phyloP scores from a whole-genome alignment of 495 filamentous ascomycete genomes.

The Annulohypoxylon nitens region DNA sequence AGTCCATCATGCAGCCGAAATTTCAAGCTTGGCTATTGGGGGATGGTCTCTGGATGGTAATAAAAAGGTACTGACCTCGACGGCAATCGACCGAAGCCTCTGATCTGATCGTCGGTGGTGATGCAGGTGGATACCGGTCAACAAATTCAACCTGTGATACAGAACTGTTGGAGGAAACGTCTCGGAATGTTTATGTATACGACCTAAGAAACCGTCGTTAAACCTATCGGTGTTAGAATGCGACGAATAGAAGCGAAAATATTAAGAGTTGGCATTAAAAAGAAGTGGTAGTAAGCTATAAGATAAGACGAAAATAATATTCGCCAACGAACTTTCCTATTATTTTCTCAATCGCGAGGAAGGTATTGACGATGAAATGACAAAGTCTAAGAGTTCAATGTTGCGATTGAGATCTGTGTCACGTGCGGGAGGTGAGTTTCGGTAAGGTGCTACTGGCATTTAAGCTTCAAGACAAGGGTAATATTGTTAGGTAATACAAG shows the following conservation, averaged over 20 bases:
- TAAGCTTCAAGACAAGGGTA: background rate
- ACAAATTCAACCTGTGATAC: constrained; percentile 34
- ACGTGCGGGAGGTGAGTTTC: constrained; percentile 35
- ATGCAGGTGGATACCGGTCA: constrained; percentile 44
- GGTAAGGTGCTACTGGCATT: constrained; percentile 16
- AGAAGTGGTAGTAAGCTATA: constrained; percentile 9
- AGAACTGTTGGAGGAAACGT: constrained; percentile 29
- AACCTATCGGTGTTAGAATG: constrained; percentile 2
- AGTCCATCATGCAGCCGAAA: constrained; percentile 31
- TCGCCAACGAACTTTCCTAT: constrained; percentile 4
- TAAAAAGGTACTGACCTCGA: constrained; percentile 19
- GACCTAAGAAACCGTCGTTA: constrained; percentile 13
- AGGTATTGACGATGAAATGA: constrained; percentile 37
- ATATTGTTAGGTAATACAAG: background rate
- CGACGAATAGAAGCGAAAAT: constrained; percentile 11
- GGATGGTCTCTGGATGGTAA: background rate
- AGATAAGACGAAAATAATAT: constrained; percentile 16
- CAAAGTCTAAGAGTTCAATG: constrained; percentile 25
- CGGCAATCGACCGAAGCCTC: constrained; percentile 14
- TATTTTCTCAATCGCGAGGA: constrained; percentile 14
- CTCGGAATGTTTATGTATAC: constrained; percentile 35
- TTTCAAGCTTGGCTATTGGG: constrained; percentile 12
- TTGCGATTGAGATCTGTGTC: constrained; percentile 38
- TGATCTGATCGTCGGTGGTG: constrained; percentile 44
- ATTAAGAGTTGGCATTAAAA: background rate